Evolutionary conservation across 306 rosid genomes (phyloP).

Genomic region (Cucumis cinereus): DNA sequence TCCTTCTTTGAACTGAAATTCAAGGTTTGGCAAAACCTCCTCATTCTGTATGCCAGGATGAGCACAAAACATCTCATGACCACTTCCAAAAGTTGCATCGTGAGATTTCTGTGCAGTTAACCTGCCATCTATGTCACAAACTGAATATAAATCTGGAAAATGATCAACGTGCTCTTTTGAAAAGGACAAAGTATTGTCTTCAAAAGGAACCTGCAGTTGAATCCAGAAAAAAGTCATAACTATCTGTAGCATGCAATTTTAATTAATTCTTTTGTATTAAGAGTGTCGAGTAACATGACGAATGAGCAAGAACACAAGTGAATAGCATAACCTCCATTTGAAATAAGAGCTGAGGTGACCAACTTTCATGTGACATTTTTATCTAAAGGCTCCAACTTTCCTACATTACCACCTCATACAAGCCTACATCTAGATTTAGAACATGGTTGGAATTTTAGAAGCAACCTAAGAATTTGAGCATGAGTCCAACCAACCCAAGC

Average conservation of each 20-base stretch:
- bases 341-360: neutral
- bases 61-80: slow-evolving; percentile 13
- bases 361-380: neutral
- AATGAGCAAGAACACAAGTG: neutral
- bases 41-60: slow-evolving; percentile 25
- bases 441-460: neutral
- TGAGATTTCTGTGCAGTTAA: slow-evolving; percentile 21
- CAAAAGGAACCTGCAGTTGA: slow-evolving; percentile 43
- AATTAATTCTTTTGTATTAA: neutral
- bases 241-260: neutral
- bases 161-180: slow-evolving; percentile 35
- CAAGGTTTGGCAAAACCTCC: slow-evolving; percentile 24
- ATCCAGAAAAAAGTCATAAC: slow-evolving; percentile 10
- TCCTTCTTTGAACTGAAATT: slow-evolving; percentile 24
- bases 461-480: neutral
- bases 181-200: slow-evolving; percentile 30
- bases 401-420: neutral
- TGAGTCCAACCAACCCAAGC: neutral
- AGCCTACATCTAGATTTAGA: neutral
- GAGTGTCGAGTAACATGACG: neutral
- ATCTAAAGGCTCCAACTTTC: neutral
- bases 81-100: slow-evolving; percentile 22
- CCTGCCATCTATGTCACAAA: slow-evolving; percentile 17
- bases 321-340: neutral
- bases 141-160: slow-evolving; percentile 34